Conservation (phyloP, 768 basidiomycete species). For the Cystofilobasidium macerans region DNA sequence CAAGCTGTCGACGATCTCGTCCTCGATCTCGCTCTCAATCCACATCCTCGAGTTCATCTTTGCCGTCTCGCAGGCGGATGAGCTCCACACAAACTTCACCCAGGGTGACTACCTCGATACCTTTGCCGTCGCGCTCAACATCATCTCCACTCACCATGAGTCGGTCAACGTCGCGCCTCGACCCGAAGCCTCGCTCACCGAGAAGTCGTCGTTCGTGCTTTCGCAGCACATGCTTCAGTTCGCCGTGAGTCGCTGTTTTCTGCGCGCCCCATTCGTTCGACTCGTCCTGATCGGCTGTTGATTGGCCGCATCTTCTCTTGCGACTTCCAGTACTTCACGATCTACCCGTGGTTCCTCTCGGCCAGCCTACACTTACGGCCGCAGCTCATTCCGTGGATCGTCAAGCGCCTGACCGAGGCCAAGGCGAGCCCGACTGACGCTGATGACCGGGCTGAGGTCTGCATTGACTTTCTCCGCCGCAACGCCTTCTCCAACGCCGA, state of each 20-base stretch:
- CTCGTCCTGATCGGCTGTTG: too few relatives aligned
- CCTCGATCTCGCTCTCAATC: conserved; percentile 82
- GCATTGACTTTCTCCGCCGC: conserved; percentile 92
- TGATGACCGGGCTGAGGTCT: conserved; percentile 87
- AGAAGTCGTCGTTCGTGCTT: conserved; percentile 48
- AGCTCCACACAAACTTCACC: conserved; percentile 78
- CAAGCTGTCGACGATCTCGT: conserved; percentile 76
- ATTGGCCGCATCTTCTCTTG: too few relatives aligned
- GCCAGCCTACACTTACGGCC: conserved; percentile 70
- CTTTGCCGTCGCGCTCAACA: conserved; percentile 85
- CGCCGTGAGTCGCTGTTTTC: too few relatives aligned
- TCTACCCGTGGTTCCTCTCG: conserved; percentile 91
- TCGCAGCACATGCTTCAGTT: conserved; percentile 83
- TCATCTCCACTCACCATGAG: conserved; percentile 69
- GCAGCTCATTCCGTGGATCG: conserved; percentile 71
- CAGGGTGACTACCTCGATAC: conserved; percentile 84
- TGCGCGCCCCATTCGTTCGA: too few relatives aligned
- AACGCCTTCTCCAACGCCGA: conserved; percentile 92
- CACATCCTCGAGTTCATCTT: conserved; percentile 87
- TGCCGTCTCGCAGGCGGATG: conserved; percentile 68
- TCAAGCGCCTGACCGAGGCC: conserved; percentile 70
- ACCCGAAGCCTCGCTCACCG: conserved; percentile 29
- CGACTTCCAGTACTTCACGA: conserved; percentile 81
- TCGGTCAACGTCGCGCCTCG: conserved; percentile 45
- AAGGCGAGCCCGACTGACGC: conserved; percentile 62